Conservation (phyloP, 768 basidiomycete species). For the Podaxis sp. region DNA sequence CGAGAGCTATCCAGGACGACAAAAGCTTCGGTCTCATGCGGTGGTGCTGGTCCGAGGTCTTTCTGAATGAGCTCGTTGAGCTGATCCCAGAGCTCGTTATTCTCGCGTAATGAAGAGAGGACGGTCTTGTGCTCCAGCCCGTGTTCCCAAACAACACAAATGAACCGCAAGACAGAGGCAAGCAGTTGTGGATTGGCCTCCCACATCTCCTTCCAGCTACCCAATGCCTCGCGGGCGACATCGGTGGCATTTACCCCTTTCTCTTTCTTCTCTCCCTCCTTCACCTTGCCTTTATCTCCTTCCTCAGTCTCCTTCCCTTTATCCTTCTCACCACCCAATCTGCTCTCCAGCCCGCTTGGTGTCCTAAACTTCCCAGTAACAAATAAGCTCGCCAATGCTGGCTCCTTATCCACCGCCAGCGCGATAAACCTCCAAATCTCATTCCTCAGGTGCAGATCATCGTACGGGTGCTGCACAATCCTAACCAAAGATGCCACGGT, state of each 20-base stretch:
- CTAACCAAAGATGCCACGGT: conserved; percentile 63
- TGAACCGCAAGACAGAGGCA: conserved; percentile 68
- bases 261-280: conserved; percentile 30
- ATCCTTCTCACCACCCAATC: conserved; percentile 30
- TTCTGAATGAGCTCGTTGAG: conserved; percentile 58
- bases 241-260: conserved; percentile 55
- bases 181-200: conserved; percentile 73
- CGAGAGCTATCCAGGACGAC: conserved; percentile 42
- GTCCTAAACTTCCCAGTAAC: conserved; percentile 68
- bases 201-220: conserved; percentile 73
- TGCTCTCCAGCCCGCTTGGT: conserved; percentile 35
- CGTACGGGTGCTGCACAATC: conserved; percentile 75
- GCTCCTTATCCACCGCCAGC: conserved; percentile 79
- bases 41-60: conserved; percentile 72
- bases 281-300: conserved; percentile 29
- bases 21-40: conserved; percentile 53
- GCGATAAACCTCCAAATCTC: conserved; percentile 84
- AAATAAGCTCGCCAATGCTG: conserved; percentile 77
- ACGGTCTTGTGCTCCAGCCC: conserved; percentile 64
- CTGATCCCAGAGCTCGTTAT: conserved; percentile 66
- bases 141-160: conserved; percentile 78
- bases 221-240: conserved; percentile 62
- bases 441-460: conserved; percentile 66
- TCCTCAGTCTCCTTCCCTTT: conserved; percentile 30
- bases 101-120: conserved; percentile 51